phyloP scores from a whole-genome alignment of 257 asterid species.

The Jacaranda mimosifolia region DNA sequence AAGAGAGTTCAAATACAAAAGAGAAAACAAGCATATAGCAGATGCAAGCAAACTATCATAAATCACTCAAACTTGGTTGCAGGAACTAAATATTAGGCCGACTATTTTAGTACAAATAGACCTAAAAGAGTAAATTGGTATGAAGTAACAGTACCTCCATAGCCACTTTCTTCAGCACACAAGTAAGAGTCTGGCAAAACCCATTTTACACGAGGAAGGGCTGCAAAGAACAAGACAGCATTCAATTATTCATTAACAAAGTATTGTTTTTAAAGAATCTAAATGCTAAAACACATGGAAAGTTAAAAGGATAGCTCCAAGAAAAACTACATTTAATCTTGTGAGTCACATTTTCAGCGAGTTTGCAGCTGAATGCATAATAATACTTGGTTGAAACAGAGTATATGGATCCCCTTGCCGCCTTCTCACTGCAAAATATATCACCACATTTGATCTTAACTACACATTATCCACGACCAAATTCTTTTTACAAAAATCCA shows the following conservation, averaged over 20 bases:
- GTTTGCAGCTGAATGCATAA: conserved; percentile 53
- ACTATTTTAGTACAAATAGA: too few species aligned
- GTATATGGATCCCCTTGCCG: conserved; percentile 54
- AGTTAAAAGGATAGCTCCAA: neutral
- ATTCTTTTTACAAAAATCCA: neutral
- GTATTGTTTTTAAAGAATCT: neutral
- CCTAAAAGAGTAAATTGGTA: neutral
- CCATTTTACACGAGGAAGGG: conserved; percentile 51
- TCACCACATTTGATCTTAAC: conserved; percentile 3
- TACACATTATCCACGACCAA: neutral
- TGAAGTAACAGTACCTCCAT: conserved; percentile 46
- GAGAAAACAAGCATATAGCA: neutral
- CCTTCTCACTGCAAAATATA: conserved; percentile 47
- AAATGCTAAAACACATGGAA: neutral
- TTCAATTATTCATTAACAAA: neutral
- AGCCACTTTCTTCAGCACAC: conserved; percentile 43
- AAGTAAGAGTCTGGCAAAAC: conserved; percentile 57
- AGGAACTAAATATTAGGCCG: too few species aligned
- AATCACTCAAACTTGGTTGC: neutral
- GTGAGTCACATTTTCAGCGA: conserved; percentile 35
- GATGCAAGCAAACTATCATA: conserved; percentile 21
- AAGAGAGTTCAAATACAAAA: too few species aligned
- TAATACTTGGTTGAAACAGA: conserved; percentile 62
- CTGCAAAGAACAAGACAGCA: conserved; percentile 30
- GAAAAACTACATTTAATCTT: conserved; percentile 43